Evolutionary conservation across 306 rosid genomes (phyloP).

Genomic region (Quercus variabilis): DNA sequence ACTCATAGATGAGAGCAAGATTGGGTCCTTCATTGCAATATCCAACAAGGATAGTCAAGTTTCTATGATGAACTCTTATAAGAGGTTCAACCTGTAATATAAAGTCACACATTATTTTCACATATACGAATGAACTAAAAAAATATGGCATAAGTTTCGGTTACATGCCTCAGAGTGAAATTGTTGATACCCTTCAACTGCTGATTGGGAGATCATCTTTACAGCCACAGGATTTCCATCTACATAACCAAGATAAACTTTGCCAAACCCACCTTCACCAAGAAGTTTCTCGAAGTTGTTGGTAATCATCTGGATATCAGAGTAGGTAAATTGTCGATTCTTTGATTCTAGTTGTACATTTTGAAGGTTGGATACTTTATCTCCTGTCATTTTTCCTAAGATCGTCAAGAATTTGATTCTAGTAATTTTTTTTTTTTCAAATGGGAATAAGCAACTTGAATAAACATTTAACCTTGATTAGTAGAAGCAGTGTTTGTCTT

Average conservation of each 20-base stretch:
- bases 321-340: conserved; percentile 31
- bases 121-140: neutral
- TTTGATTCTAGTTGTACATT: conserved; percentile 14
- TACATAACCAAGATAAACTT: conserved; percentile 40
- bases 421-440: too few relatives aligned
- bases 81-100: conserved; percentile 22
- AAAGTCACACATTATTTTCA: neutral
- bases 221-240: conserved; percentile 50
- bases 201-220: conserved; percentile 42
- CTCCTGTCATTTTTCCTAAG: neutral
- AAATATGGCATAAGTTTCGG: neutral
- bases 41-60: conserved; percentile 31
- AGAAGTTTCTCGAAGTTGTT: conserved; percentile 36
- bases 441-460: too few relatives aligned
- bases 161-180: conserved; percentile 51
- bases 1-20: conserved; percentile 33
- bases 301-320: conserved; percentile 40
- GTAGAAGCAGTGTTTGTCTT: neutral
- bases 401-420: neutral
- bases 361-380: neutral
- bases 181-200: conserved; percentile 43
- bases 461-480: neutral
- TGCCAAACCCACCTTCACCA: conserved; percentile 52
- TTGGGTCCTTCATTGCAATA: conserved; percentile 31
- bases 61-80: conserved; percentile 34